phyloP scores from a whole-genome alignment of 768 basidiomycete species.

The Dioszegia aurantiaca region DNA sequence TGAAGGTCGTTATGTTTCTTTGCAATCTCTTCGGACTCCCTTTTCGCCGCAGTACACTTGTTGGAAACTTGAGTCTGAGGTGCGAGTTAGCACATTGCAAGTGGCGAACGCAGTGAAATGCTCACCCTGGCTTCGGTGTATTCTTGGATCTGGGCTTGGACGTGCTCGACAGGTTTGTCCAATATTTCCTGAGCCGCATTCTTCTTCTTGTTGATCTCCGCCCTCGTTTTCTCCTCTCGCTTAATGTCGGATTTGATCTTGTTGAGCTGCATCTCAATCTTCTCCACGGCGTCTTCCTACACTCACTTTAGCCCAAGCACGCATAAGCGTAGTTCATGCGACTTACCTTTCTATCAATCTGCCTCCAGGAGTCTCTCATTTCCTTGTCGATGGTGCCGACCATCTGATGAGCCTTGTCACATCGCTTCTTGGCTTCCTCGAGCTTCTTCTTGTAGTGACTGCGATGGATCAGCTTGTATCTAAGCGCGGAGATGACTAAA shows the following conservation, averaged over 20 bases:
- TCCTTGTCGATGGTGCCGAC: background rate
- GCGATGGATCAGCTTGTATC: background rate
- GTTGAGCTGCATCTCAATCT: background rate
- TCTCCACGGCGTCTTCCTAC: background rate
- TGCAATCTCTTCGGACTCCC: conserved; percentile 8
- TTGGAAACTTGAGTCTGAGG: background rate
- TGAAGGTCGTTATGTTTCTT: conserved; percentile 5
- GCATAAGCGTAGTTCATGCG: no score
- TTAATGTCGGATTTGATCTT: conserved; percentile 3
- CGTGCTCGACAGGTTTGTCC: conserved; percentile 9
- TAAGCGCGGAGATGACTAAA: background rate
- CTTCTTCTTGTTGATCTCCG: background rate
- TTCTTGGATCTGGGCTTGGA: conserved; percentile 53
- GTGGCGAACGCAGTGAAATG: background rate
- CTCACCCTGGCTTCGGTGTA: conserved; percentile 13
- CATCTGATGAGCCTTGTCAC: background rate
- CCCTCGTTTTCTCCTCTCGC: background rate
- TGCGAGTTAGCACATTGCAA: no score
- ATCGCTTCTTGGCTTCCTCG: background rate
- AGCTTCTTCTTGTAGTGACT: conserved; percentile 9
- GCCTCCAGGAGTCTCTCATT: background rate
- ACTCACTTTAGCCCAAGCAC: background rate
- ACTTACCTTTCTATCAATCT: background rate
- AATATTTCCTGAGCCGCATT: conserved; percentile 9
- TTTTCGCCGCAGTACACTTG: background rate